phyloP scores from a whole-genome alignment of 2,329 filamentous ascomycete genomes.

The Corynespora cassiicola region DNA sequence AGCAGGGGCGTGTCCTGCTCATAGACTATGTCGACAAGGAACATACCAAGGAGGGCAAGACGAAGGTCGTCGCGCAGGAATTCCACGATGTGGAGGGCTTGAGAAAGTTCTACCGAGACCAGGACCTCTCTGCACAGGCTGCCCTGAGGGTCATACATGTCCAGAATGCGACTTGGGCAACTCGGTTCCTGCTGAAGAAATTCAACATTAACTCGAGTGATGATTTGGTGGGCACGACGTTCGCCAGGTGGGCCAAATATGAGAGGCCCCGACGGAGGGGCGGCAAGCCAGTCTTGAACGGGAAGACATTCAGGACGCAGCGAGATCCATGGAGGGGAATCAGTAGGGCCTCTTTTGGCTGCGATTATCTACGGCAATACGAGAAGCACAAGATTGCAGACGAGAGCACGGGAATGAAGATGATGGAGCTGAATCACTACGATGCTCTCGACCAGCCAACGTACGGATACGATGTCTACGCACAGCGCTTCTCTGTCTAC shows the following conservation, averaged over 20 bases:
- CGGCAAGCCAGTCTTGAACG: conserved; percentile 59
- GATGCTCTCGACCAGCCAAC: conserved; percentile 51
- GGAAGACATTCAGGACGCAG: conserved; percentile 58
- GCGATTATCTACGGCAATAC: conserved; percentile 60
- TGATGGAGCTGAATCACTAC: conserved; percentile 60
- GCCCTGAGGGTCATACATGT: conserved; percentile 55
- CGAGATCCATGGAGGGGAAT: conserved; percentile 60
- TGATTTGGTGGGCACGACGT: conserved; percentile 57
- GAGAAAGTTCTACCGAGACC: conserved; percentile 51
- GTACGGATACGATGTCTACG: conserved; percentile 58
- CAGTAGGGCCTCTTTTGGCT: conserved; percentile 56
- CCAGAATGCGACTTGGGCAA: conserved; percentile 61
- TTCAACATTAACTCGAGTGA: conserved; percentile 59
- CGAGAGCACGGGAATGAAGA: conserved; percentile 41
- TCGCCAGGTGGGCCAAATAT: conserved; percentile 57
- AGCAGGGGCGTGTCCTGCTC: conserved; percentile 56
- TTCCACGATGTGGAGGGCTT: conserved; percentile 53
- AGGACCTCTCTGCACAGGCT: conserved; percentile 40
- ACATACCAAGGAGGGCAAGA: conserved; percentile 44
- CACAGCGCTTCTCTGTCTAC: conserved; percentile 58
- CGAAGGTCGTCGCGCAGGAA: conserved; percentile 57
- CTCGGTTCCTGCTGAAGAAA: conserved; percentile 56
- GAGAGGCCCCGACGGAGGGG: conserved; percentile 55
- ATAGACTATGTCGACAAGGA: conserved; percentile 57
- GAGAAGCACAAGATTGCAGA: conserved; percentile 28